A percentile compares a stretch with the other conserved stretches of the same genome.
Conservation (phyloP, 2,329 filamentous ascomycete species). For the Claviceps purpurea region DNA sequence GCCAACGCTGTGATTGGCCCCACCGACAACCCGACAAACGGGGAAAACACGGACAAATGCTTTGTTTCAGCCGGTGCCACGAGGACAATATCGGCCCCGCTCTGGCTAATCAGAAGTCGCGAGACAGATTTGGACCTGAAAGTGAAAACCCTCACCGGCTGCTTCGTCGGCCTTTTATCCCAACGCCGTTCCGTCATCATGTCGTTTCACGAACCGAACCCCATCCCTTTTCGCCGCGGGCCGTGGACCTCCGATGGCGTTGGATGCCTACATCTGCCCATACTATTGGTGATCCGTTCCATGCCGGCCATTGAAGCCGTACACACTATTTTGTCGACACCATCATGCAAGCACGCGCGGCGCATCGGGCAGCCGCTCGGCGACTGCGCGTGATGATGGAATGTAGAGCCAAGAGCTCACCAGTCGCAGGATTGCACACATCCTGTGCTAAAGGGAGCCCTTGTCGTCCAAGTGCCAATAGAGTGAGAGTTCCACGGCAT, state of each 20-base stretch:
- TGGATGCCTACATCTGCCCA: background rate
- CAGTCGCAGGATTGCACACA: conserved; percentile 1
- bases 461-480: background rate
- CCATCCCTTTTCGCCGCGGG: background rate
- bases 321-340: background rate
- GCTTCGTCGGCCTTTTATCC: background rate
- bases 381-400: conserved; percentile 8
- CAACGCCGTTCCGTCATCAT: background rate
- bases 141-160: background rate
- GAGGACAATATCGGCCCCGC: background rate
- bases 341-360: conserved; percentile 10
- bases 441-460: background rate
- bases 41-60: too few relatives aligned
- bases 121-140: background rate
- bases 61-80: background rate
- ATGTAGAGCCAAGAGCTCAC: conserved; percentile 1
- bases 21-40: too few relatives aligned
- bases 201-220: background rate
- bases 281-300: background rate
- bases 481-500: background rate
- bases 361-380: conserved; percentile 6
- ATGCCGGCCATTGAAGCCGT: background rate
- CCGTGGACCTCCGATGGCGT: background rate
- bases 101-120: background rate
- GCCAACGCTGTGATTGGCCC: too few relatives aligned